These are phyloP conservation scores for Beta corolliflora DNA, from an alignment of 179 eudicot species.

Conservation along the genomic window DNA sequence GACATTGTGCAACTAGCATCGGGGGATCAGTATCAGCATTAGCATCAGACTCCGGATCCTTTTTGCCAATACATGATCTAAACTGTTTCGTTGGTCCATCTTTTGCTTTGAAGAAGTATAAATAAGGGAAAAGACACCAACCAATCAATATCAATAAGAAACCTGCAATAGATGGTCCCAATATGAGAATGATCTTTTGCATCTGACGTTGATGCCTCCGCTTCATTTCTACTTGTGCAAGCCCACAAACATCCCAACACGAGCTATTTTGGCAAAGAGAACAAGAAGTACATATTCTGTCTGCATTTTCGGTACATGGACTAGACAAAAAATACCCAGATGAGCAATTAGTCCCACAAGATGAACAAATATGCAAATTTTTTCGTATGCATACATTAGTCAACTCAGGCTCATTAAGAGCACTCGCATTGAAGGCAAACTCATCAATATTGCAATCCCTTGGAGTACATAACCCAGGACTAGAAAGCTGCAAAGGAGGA, in stretches of 20 bases:
- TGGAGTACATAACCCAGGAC: slow-evolving; percentile 75
- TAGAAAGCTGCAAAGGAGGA: slow-evolving; percentile 91
- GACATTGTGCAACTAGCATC: slow-evolving; percentile 50
- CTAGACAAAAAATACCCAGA: slow-evolving; percentile 78
- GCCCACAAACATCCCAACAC: slow-evolving; percentile 71
- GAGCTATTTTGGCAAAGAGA: slow-evolving; percentile 92
- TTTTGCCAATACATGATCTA: slow-evolving; percentile 59
- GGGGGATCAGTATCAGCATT: slow-evolving; percentile 43
- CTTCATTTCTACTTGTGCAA: slow-evolving; percentile 44
- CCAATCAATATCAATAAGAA: slow-evolving; percentile 55
- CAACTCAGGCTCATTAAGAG: slow-evolving; percentile 71
- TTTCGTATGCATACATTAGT: slow-evolving; percentile 63
- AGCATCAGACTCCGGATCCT: slow-evolving; percentile 49
- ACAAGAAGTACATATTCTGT: slow-evolving; percentile 78
- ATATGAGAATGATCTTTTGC: slow-evolving; percentile 55
- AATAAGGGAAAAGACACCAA: slow-evolving; percentile 61
- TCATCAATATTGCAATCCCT: slow-evolving; percentile 52
- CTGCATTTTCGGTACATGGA: slow-evolving; percentile 56
- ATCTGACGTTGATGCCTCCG: slow-evolving; percentile 45
- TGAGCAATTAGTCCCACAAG: slow-evolving; percentile 72
- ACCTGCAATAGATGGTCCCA: slow-evolving; percentile 69
- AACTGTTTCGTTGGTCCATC: slow-evolving; percentile 60
- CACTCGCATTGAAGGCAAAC: slow-evolving; percentile 75
- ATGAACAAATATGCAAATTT: slow-evolving; percentile 73
- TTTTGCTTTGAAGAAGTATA: slow-evolving; percentile 47